phyloP scores from a whole-genome alignment of 768 basidiomycete genomes.

The Ramaria sp. region DNA sequence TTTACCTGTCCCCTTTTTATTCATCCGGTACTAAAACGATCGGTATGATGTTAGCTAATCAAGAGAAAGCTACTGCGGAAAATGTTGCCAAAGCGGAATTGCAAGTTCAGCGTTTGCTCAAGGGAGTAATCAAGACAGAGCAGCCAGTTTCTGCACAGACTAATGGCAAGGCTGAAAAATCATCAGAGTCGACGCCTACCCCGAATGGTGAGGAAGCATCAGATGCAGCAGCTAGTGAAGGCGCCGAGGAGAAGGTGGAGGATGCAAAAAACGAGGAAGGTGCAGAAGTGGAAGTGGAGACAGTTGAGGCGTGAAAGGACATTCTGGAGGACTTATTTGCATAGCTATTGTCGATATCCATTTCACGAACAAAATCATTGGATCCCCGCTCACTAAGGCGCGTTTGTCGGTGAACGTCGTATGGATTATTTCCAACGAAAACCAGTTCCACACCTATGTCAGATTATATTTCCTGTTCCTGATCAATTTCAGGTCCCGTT shows the following conservation, averaged over 20 bases:
- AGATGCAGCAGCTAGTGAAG: constrained; percentile 24
- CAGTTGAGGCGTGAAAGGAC: constrained; percentile 2
- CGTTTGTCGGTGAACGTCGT: no score
- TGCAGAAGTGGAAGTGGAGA: constrained; percentile 15
- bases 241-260: constrained; percentile 32
- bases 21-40: background rate
- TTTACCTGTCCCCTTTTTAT: background rate
- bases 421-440: no score
- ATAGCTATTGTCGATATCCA: background rate
- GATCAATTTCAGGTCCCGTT: no score
- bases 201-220: constrained; percentile 24
- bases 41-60: constrained; percentile 50
- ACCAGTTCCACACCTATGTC: no score
- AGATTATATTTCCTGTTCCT: no score
- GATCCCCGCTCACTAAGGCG: background rate
- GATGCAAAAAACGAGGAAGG: constrained; percentile 24
- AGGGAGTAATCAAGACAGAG: constrained; percentile 15
- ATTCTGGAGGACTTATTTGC: background rate
- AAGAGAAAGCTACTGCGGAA: constrained; percentile 65
- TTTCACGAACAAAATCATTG: background rate
- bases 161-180: constrained; percentile 28
- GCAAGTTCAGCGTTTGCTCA: constrained; percentile 52
- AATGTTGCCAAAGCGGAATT: constrained; percentile 73
- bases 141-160: constrained; percentile 17
- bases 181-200: constrained; percentile 35